These are phyloP conservation scores for Suillus cothurnatus DNA, from an alignment of 768 basidiomycete genomes.

Conservation along the genomic window DNA sequence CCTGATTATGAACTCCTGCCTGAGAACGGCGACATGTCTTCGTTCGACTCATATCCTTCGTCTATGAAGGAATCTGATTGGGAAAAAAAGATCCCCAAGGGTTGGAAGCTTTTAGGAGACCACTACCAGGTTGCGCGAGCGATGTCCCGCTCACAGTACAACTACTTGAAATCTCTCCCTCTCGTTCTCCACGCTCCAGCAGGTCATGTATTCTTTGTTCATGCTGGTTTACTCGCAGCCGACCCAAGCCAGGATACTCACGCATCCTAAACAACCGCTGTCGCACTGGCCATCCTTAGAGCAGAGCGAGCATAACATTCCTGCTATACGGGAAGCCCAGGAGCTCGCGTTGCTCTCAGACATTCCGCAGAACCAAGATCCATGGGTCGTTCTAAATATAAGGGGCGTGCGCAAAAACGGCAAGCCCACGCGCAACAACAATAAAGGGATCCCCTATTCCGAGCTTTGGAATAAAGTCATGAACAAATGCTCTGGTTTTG, in stretches of 20 bases:
- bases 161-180: constrained; percentile 78
- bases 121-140: constrained; percentile 77
- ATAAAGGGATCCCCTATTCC: constrained; percentile 72
- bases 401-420: constrained; percentile 41
- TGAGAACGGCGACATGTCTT: constrained; percentile 30
- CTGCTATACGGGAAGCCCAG: constrained; percentile 54
- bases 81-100: constrained; percentile 58
- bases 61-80: constrained; percentile 47
- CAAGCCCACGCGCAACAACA: constrained; percentile 30
- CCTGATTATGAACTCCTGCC: constrained; percentile 18
- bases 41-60: constrained; percentile 24
- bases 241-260: constrained; percentile 58
- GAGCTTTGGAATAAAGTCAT: constrained; percentile 74
- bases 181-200: constrained; percentile 73
- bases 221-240: constrained; percentile 79
- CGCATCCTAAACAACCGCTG: constrained; percentile 67
- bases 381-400: constrained; percentile 62
- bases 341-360: constrained; percentile 67
- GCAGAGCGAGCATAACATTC: constrained; percentile 19
- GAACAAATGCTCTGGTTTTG: constrained; percentile 55
- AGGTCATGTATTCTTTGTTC: constrained; percentile 76
- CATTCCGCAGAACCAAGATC: constrained; percentile 75
- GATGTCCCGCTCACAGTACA: constrained; percentile 61
- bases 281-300: constrained; percentile 54
- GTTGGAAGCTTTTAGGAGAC: constrained; percentile 73